Evolutionary conservation across 2,329 filamentous ascomycete species (phyloP).

Genomic region (Metarhizium guizhouense): DNA sequence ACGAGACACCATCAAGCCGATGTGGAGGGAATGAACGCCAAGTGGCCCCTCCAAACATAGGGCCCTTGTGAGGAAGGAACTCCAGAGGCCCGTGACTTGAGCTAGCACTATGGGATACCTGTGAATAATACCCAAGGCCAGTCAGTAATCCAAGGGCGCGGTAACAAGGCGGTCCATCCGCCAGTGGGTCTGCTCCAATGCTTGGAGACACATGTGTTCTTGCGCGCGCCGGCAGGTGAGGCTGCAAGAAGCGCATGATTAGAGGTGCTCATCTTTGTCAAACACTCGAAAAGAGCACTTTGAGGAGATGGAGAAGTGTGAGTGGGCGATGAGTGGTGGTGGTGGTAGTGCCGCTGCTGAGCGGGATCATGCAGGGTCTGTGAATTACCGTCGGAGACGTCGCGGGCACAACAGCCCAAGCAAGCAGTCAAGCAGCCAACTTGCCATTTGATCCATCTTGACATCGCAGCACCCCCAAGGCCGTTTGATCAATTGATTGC

Average conservation of each 20-base stretch:
- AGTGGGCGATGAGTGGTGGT: slow-evolving; percentile 11
- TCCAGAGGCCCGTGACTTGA: not conserved
- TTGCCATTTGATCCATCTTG: not conserved
- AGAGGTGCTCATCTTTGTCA: not conserved
- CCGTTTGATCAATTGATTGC: not conserved
- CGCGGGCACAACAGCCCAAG: not conserved
- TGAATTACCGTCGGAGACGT: not conserved
- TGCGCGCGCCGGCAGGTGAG: not conserved
- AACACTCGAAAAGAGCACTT: not conserved
- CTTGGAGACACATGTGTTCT: not conserved
- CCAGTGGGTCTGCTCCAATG: not conserved
- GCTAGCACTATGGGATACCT: not conserved
- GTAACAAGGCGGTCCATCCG: not conserved
- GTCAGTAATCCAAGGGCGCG: not conserved
- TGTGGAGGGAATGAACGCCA: not conserved
- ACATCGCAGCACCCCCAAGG: not conserved
- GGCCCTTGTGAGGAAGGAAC: not conserved
- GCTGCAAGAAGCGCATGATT: not conserved
- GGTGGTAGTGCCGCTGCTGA: slow-evolving; percentile 4
- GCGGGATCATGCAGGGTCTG: slow-evolving; percentile 22
- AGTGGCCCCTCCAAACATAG: not conserved
- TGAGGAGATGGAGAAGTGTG: slow-evolving; percentile 1
- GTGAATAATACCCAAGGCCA: not conserved
- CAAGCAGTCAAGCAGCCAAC: not conserved
- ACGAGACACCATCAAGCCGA: not conserved